These are phyloP conservation scores for Lenwebbia sp. DNA, from an alignment of 345 rosid species.

Conservation along the genomic window DNA sequence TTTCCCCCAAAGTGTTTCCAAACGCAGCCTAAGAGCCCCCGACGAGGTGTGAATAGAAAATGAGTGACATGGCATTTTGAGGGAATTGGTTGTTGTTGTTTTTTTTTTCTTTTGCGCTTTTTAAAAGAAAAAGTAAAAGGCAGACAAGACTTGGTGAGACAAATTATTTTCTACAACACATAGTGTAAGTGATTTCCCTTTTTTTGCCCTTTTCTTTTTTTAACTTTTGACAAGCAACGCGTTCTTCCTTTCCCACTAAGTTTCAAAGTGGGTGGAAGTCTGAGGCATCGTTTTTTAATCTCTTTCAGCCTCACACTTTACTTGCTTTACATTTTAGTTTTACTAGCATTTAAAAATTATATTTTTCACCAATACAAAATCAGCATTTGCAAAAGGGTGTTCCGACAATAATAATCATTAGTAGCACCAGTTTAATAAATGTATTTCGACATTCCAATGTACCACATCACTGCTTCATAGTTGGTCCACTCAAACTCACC, in stretches of 20 bases:
- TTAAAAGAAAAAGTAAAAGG: background rate
- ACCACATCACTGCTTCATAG: background rate
- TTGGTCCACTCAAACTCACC: background rate
- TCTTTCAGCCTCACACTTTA: background rate
- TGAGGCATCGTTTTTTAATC: background rate
- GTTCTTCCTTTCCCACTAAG: background rate
- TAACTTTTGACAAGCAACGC: background rate
- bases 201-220: background rate
- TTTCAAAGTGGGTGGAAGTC: background rate
- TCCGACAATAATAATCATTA: background rate
- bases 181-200: background rate
- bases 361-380: background rate
- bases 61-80: background rate
- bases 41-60: background rate
- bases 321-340: background rate
- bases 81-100: background rate
- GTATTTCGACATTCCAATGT: background rate
- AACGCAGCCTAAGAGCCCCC: no score
- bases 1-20: no score
- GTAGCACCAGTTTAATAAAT: background rate
- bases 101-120: no score
- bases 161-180: background rate
- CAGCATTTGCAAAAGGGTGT: background rate
- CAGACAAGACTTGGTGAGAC: background rate
- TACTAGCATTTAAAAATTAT: background rate